A percentile compares a stretch with the other conserved stretches of the same genome.
Conservation (phyloP, 2,329 filamentous ascomycete genomes). For the Trichoderma arundinaceum region DNA sequence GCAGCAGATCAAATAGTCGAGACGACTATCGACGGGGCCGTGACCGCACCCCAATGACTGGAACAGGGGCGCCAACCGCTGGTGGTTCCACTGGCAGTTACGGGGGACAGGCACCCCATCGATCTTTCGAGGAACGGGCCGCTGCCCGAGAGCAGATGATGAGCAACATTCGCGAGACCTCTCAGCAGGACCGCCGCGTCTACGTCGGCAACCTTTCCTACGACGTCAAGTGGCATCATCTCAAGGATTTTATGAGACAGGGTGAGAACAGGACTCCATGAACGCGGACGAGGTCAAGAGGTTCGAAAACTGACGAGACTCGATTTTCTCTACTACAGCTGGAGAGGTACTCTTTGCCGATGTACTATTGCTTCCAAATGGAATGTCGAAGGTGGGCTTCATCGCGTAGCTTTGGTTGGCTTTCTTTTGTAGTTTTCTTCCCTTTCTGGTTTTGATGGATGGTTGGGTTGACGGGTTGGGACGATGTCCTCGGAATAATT, state of each 20-base stretch:
- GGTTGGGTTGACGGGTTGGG: constrained; percentile 99
- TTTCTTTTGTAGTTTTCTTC: constrained; percentile 74
- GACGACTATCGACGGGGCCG: constrained; percentile 76
- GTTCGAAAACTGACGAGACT: constrained; percentile 47
- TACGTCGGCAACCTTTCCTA: constrained; percentile 99
- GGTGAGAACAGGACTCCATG: constrained; percentile 64
- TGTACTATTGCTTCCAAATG: constrained; percentile 98
- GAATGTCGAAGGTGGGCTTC: constrained; percentile 99
- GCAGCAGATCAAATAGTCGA: constrained; percentile 75
- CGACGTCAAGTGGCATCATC: constrained; percentile 99
- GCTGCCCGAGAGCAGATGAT: constrained; percentile 94
- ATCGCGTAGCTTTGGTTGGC: constrained; percentile 87
- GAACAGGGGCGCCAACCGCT: constrained; percentile 67
- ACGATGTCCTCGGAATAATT: constrained; percentile 80
- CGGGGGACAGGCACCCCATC: constrained; percentile 65
- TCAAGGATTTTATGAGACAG: constrained; percentile 99
- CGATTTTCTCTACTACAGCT: constrained; percentile 60
- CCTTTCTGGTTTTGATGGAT: constrained; percentile 76
- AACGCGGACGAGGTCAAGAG: constrained; percentile 35
- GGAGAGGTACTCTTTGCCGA: constrained; percentile 99
- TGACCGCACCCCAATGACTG: constrained; percentile 87
- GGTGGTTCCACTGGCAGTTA: constrained; percentile 73
- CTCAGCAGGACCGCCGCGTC: constrained; percentile 98
- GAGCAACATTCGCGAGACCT: constrained; percentile 89
- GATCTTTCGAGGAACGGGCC: constrained; percentile 82